Evolutionary conservation across 108 stramenopile genomes (phyloP).

Genomic region (Skeletonema grethae): DNA sequence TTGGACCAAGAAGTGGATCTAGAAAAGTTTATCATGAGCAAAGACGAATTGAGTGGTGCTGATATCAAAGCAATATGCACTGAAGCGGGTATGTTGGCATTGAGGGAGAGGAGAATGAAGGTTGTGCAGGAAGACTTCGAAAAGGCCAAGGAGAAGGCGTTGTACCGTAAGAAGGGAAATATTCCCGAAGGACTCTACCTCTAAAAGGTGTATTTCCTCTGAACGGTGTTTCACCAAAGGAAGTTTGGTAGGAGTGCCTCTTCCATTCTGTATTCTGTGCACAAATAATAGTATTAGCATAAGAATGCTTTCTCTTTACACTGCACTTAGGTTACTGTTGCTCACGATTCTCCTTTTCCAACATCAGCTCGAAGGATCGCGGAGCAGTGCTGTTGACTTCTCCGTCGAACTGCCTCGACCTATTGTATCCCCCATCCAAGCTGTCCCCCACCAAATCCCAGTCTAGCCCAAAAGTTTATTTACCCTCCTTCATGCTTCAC

Average conservation of each 20-base stretch:
- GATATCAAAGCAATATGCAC: constrained; percentile 97
- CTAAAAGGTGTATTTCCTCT: constrained; percentile 24
- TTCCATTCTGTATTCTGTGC: not conserved
- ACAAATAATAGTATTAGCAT: not conserved
- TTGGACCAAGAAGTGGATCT: constrained; percentile 92
- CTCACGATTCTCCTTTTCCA: no score
- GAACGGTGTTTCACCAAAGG: not conserved
- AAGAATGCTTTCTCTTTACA: not conserved
- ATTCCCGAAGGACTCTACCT: constrained; percentile 96
- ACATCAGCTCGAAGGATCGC: no score
- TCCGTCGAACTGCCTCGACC: no score
- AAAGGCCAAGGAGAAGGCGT: constrained; percentile 99
- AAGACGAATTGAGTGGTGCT: constrained; percentile 97
- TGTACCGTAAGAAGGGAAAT: constrained; percentile 99
- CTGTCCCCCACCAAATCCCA: no score
- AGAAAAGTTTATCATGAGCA: constrained; percentile 87
- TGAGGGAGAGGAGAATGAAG: constrained; percentile 99
- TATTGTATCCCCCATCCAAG: no score
- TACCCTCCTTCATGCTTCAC: no score
- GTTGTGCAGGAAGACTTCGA: constrained; percentile 96
- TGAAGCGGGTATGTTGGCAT: constrained; percentile 93
- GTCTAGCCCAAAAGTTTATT: no score
- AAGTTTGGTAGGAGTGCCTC: not conserved
- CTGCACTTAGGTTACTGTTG: not conserved
- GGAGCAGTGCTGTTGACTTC: no score